These are phyloP conservation scores for Populus davidiana DNA, from an alignment of 345 rosid species.

Conservation along the genomic window DNA sequence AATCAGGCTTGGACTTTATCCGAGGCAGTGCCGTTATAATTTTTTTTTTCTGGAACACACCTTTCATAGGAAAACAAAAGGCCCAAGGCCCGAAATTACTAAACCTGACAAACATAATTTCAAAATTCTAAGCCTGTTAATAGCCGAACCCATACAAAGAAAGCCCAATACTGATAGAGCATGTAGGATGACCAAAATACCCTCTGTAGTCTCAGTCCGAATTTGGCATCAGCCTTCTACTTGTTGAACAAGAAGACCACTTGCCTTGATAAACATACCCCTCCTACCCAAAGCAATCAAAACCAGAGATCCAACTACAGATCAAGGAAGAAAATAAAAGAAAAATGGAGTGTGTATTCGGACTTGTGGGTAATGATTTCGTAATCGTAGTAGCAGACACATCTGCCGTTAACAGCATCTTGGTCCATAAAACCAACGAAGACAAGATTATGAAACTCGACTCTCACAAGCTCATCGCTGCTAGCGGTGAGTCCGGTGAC, in stretches of 20 bases:
- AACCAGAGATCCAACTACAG: neutral
- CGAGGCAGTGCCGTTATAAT: too few species aligned
- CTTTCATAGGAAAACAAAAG: too few species aligned
- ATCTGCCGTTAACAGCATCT: conserved; percentile 86
- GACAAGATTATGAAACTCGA: conserved; percentile 97
- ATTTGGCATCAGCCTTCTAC: conserved; percentile 5
- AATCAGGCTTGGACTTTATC: too few species aligned
- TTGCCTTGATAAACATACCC: neutral
- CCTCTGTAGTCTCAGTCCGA: neutral
- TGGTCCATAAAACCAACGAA: conserved; percentile 88
- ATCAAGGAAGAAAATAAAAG: neutral
- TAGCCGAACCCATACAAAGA: neutral
- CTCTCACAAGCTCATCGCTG: conserved; percentile 92
- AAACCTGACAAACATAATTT: neutral
- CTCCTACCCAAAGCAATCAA: neutral
- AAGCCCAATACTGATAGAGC: neutral
- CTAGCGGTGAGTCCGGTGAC: conserved; percentile 97
- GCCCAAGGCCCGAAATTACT: neutral
- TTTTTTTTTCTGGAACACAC: too few species aligned
- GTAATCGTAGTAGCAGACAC: conserved; percentile 80
- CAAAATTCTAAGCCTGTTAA: neutral
- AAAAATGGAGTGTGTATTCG: conserved; percentile 92
- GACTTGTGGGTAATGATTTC: conserved; percentile 84
- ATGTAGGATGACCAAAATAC: conserved; percentile 5
- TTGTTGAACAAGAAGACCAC: conserved; percentile 35